Conservation (phyloP, 139 green algal genomes). For the Tetraselmis chui region DNA sequence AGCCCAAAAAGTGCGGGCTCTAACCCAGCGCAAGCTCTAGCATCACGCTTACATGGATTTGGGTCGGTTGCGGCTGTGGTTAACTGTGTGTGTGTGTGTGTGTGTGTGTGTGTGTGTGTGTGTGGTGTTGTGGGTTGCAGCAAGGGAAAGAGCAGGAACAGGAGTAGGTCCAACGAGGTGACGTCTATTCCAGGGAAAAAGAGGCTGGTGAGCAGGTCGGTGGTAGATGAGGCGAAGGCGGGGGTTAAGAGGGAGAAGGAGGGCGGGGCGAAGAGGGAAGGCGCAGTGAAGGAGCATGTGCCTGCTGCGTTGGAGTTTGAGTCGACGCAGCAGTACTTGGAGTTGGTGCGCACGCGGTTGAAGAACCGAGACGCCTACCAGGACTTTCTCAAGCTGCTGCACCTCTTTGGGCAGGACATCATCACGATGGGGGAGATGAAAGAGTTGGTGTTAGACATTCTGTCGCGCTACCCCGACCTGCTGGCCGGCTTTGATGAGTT, state of each 20-base stretch:
- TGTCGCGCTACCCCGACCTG: conserved; percentile 79
- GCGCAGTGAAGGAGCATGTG: neutral
- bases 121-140: no score
- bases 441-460: conserved; percentile 74
- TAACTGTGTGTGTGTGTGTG: no score
- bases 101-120: no score
- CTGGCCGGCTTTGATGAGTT: conserved; percentile 78
- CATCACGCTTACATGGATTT: no score
- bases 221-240: no score
- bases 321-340: conserved; percentile 2
- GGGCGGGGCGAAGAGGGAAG: no score
- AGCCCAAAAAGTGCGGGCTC: neutral
- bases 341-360: conserved; percentile 4
- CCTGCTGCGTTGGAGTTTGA: neutral
- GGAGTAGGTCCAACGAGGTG: no score
- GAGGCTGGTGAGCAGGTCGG: no score
- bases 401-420: conserved; percentile 89
- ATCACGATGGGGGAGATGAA: conserved; percentile 81
- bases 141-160: no score
- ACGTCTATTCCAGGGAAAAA: no score
- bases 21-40: no score
- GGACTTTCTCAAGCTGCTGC: conserved; percentile 96
- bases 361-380: conserved; percentile 49
- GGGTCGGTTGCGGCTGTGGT: no score
- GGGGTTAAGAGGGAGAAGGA: neutral